Base-by-base conservation (phyloP, 768 basidiomycete species). In the Astraeus odoratus region DNA sequence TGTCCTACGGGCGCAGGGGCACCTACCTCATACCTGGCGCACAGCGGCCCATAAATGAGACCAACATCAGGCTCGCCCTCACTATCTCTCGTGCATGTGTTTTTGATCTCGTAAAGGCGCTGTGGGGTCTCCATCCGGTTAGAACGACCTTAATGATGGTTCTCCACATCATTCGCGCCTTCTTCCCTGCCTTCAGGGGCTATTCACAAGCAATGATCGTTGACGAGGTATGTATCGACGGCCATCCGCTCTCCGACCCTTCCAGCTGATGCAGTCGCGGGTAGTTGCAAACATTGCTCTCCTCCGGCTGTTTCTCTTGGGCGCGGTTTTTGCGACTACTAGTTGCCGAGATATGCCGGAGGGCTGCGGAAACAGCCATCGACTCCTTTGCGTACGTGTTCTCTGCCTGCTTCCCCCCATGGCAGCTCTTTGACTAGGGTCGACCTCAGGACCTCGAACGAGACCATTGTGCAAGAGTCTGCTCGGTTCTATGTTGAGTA, bases 161-260 rank as follows among this genome's bases (percentile, higher is more conserved):
- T 48, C 66, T 88, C 52, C 84, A 87, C 61, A 64, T 89, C 42
- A 54, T 81, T 47, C 77, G 85, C 53, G 88, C 86, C 50, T 66
- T 83, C 47, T 80, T 89, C 57, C 87, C 87, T 27, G 88, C 86
- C 8, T 83, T 85, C 63, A 77, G 85, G 65, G 83, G 85, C 50
- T 90, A 87, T 69, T 88, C 88, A 8, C 88, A 90, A 73, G 86
- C 86, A 43, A 66, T 86, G 62, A 85, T 90, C 53, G 80, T 90
- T 52, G 82, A 91, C 65, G 86, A 91, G 76, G 87, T 83, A 43
- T 30, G 87, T 83, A 42, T 30, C 45, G 26, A 19, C 40, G 46
- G 31, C 41, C 49, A 50, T 49, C 22, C 26, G 49, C 25, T 39
- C 30, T 29, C 18, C 26, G 42, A 43, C 47, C 16, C n/a, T 3